Evolutionary conservation across 176 grass and related monocot genomes (phyloP).

Genomic region (Eragrostis curvula): DNA sequence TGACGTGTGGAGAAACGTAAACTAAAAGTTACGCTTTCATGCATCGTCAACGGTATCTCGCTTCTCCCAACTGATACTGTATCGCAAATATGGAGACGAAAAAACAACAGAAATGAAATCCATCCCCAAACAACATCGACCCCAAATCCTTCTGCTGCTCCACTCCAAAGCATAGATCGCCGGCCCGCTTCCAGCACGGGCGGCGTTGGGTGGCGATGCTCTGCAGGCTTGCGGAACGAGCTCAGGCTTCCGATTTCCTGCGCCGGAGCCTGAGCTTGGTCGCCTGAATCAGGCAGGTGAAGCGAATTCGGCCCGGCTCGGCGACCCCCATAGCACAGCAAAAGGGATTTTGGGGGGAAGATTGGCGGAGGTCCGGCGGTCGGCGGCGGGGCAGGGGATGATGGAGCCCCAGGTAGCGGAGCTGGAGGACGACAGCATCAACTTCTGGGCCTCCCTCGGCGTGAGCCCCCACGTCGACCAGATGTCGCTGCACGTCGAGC

Average conservation of each 20-base stretch:
- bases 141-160: too few species aligned
- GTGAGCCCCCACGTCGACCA: constrained; percentile 84
- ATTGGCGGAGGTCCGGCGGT: constrained; percentile 42
- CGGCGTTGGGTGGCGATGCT: too few species aligned
- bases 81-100: too few species aligned
- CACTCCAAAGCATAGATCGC: too few species aligned
- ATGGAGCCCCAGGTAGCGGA: constrained; percentile 77
- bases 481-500: constrained; percentile 60
- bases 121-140: too few species aligned
- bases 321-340: not conserved
- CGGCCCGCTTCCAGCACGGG: too few species aligned
- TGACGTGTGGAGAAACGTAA: too few species aligned
- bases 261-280: not conserved
- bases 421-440: constrained; percentile 96
- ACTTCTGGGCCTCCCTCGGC: constrained; percentile 90
- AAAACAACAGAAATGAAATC: too few species aligned
- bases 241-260: not conserved
- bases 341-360: not conserved
- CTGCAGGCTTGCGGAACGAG: not conserved
- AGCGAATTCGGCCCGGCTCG: not conserved
- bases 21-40: too few species aligned
- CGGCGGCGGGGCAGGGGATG: constrained; percentile 41
- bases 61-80: too few species aligned
- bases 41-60: too few species aligned
- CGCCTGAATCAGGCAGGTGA: not conserved